Base-by-base conservation (phyloP, 1,284 basidiomycete genomes). In the Ustilago bromivora region DNA sequence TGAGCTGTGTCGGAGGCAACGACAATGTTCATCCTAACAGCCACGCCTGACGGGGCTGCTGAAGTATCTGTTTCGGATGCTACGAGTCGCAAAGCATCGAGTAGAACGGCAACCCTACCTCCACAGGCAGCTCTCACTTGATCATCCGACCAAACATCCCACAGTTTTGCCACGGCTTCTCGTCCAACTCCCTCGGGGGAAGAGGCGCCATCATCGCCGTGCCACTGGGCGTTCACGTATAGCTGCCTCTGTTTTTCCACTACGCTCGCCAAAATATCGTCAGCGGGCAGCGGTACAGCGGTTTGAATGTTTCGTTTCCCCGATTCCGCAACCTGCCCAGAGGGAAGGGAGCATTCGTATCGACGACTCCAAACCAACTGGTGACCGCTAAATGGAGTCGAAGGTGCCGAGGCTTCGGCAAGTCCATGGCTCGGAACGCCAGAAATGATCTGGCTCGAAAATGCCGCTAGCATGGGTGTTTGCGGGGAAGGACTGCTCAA, bases 171-270 rank as follows among this genome's bases (percentile, higher is more conserved):
- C 0, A 68, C 67, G 2, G 71, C 71, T 52, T 74, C 71, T 15
- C 54, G 53, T 38, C 69, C 69, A 4, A 65, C 23, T 9, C 56
- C 43, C 0, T 40, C 65, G 12, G 64, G 57, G 4, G 54, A 54
- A 1, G 59, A 55, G 0, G 61, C 74, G 2, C 61, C 75, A 15
- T 73, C 70, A 38, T 77, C 71, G 15, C 66, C 75, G 28, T 73
- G 58, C 75, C 75, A 77, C 46, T 70, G 70, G 10, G 63, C 61
- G n/a, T 66, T 57, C 2, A 77, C 67, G 51, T 73, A 77, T 28
- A 77, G 58, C 58, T 73, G 63, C 2, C 75, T 57, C 49, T 77
- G 75, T 61, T 78, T 78, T 47, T 73, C 76, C 2, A 78, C 55
- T 5, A 74, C 63, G 1, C 31, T 54, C 4, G 59, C 47, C 1